Base-by-base conservation (phyloP, 495 filamentous ascomycete species). In the Trichoderma gamsii region DNA sequence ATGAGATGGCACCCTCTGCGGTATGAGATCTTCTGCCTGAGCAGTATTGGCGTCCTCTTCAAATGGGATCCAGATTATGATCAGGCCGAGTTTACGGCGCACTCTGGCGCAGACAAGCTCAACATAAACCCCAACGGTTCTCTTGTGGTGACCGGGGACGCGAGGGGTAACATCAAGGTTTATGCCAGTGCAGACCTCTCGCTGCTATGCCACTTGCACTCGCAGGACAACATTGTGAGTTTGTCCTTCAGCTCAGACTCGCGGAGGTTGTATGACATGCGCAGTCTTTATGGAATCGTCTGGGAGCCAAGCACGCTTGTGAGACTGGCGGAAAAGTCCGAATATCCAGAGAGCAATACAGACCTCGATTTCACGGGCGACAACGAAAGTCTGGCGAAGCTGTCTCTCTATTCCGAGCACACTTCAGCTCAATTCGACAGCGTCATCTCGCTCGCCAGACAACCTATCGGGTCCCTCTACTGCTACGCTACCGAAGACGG, bases 91-190 rank as follows among this genome's bases (percentile, higher is more conserved):
- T 43, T 41, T 27, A 49, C 16, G 46, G 15, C 27, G 12, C 8
- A 69, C 23, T 49, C 38, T 21, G 61, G 71, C 38, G 52, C 66
- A 44, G 35, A 52, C 25, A 6, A 68, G 49, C 73, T 66, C 68
- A 69, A 65, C 49, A 71, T 66, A 6, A 67, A 12, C 63, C 32
- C 18, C n/a, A 25, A 56, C 21, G 51, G 51, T 7, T 56, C 51
- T 56, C 51, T 56, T 25, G 21, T 56, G n/a, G 51, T 25, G 18
- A 56, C 51, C n/a, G 51, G 51, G 4, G 51, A 56, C 21, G 51
- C 21, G 21, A 25, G 18, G n/a, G 75, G 75, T 15, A 68, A 56
- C 16, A 52, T 77, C 2, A 74, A 67, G 27, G 56, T 77, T n/a
- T 72, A 66, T 66, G 70, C 52, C 16, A 74, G 71, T 21, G 71